Percentiles rank a stretch among this genome's conserved stretches.
Conservation (phyloP, 2,329 filamentous ascomycete genomes). For the Phaeosphaeriaceae sp. region DNA sequence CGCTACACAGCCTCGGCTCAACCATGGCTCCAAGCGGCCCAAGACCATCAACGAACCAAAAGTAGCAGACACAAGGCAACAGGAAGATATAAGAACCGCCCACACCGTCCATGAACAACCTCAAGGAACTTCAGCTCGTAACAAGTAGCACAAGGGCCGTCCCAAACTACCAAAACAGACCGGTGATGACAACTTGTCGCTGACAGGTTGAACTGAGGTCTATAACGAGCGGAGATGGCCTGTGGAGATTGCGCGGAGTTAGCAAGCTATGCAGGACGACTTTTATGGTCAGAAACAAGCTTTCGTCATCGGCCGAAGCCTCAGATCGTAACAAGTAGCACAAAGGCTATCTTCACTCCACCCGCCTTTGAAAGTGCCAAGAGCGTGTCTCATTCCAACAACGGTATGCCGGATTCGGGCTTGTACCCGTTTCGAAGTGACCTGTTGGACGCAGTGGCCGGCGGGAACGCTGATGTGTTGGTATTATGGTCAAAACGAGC, state of each 20-base stretch:
- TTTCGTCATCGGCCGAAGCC: slow-evolving; percentile 9
- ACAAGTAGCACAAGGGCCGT: too few species aligned
- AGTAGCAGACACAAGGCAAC: too few species aligned
- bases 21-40: neutral
- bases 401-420: too few species aligned
- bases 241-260: slow-evolving; percentile 12
- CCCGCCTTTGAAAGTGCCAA: slow-evolving; percentile 10
- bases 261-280: slow-evolving; percentile 14
- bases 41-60: neutral
- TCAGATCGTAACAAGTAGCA: slow-evolving; percentile 9
- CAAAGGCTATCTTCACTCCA: slow-evolving; percentile 7
- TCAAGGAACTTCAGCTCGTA: slow-evolving; percentile 2
- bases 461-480: too few species aligned
- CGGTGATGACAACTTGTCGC: slow-evolving; percentile 9
- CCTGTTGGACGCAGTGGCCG: too few species aligned
- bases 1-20: too few species aligned
- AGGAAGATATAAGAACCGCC: neutral
- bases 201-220: slow-evolving; percentile 10
- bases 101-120: neutral
- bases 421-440: too few species aligned
- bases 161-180: slow-evolving; percentile 1
- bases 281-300: slow-evolving; percentile 8
- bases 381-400: too few species aligned
- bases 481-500: too few species aligned
- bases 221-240: slow-evolving; percentile 5